Base-by-base conservation (phyloP, 352 stramenopile genomes). In the Pythium brassicae region DNA sequence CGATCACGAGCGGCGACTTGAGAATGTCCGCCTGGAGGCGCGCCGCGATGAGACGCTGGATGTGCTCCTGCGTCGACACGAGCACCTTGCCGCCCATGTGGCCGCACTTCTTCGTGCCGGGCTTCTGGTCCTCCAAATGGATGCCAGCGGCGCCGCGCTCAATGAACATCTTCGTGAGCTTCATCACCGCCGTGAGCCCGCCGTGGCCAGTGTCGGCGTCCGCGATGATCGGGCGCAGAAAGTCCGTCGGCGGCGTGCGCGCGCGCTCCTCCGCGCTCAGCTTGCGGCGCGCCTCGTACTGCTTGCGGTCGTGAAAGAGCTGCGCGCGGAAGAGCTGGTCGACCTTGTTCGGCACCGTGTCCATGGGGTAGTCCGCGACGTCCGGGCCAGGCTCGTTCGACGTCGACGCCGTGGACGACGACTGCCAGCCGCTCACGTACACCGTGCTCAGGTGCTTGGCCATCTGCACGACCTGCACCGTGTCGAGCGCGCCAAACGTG, bases 31-130 rank as follows among this genome's bases (percentile, higher is more conserved):
- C 91, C 57, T 98, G 95, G 34, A 99, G 78, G 59, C 97, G 87
- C 35, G 96, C 95, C 23, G 96, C 97, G 22, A 98, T 96, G 15
- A 99, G 77, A 25, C 96, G 91, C 82, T 99, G 92, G 66, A 98
- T 94, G 74, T 99, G 96, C 77, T 99, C 96, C 68, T 98, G 85
- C 14, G 96, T 97, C 22, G 93, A 96, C 22, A 99, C 96, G 12
- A 99, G 82, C 48, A 99, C 95, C 76, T 98, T 99, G 49, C 96
- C 96, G 29, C 96, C 95, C 95, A 99, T 99, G 80, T 99, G 97
- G 40, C 97, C 97, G 69, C 97, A 99, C 75, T 99, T 99, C 77
- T 99, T 99, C 2, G 95, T 99, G 62, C 96, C 96, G 7, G 96
- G 94, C 72, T 98, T 98, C 79, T 99, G 97, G 79, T 99, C 97